These are phyloP conservation scores for Leccinum olivaceopallidum DNA, from an alignment of 768 basidiomycete species.

Conservation along the genomic window DNA sequence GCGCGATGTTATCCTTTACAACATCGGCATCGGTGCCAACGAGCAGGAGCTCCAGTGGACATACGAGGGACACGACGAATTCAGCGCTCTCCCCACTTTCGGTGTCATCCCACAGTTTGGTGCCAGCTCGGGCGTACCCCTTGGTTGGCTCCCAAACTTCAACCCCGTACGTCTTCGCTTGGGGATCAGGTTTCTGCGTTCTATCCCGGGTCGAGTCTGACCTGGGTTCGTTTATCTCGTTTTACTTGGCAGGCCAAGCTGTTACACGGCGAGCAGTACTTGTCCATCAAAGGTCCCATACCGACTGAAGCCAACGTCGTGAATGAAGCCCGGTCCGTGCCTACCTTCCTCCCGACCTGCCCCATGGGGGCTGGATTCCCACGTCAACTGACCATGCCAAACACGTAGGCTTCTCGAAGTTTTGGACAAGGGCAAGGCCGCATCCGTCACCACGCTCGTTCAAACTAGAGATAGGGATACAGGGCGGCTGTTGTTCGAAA, in stretches of 20 bases:
- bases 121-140: conserved; percentile 61
- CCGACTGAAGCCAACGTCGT: conserved; percentile 82
- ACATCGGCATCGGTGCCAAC: conserved; percentile 91
- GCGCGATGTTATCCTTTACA: conserved; percentile 92
- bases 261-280: conserved; percentile 97
- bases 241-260: conserved; percentile 70
- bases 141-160: conserved; percentile 94
- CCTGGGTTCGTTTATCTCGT: background rate
- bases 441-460: conserved; percentile 77
- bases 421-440: conserved; percentile 91
- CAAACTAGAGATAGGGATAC: conserved; percentile 79
- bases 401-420: conserved; percentile 67
- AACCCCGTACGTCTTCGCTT: conserved; percentile 66
- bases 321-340: conserved; percentile 63
- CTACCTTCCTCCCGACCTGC: conserved; percentile 18
- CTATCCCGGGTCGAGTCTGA: background rate
- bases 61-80: conserved; percentile 87
- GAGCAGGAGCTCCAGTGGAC: conserved; percentile 91
- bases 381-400: conserved; percentile 8
- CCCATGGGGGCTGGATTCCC: background rate
- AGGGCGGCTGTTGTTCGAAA: conserved; percentile 86
- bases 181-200: conserved; percentile 1
- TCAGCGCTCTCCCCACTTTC: conserved; percentile 88
- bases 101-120: conserved; percentile 92
- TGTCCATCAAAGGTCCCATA: conserved; percentile 83